Evolutionary conservation across 1,139 yeast genomes (phyloP), one percentile per base, ranked within the genome.

Genomic region (Debaryomyces fabryi): DNA sequence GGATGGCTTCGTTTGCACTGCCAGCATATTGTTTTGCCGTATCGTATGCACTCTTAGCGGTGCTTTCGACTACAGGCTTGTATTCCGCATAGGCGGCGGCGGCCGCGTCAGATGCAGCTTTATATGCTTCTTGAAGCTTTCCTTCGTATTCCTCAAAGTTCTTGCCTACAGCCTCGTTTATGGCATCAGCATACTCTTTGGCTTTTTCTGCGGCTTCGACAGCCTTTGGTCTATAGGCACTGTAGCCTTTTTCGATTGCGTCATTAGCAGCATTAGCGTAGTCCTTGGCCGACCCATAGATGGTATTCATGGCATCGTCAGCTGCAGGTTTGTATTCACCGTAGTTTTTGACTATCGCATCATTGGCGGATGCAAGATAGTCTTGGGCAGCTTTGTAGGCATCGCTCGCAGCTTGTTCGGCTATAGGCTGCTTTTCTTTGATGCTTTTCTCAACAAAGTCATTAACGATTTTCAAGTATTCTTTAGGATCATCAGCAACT

Each of bases 401-500:
- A 15, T 42, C 49, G 15, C 38, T 24, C 5, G 48, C 49, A 10
- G 50, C 44, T 20, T 51, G 29, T 21, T 53, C 56, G 6, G 46
- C 40, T 24, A 43, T 16, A 10, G 34, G 46, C 37, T 27, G 32
- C 10, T 25, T 37, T 3, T 36, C 39, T 5, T 16, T 30, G 10
- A 36, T 30, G 18, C 39, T 23, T 20, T 43, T 16, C 27, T 36
- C 35, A 6, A 36, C 35, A 25, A 27, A 20, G 36, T 16, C 59
- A 39, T 52, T 54, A 39, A 56, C 57, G 18, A 58, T 48, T 33
- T 53, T 48, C n/a, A 53, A 48, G 13, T 54, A 50, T 4, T 56
- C 54, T 10, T 50, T 39, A 18, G 59, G 53, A 40, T 60, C 53
- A 6, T 51, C 51, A 8, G 57, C 53, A 9, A 56, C 62, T 38